Percentiles rank a stretch among this genome's conserved stretches.
These are phyloP conservation scores for Crithidia expoeki DNA, from an alignment of 208 protist species.

Conservation along the genomic window DNA sequence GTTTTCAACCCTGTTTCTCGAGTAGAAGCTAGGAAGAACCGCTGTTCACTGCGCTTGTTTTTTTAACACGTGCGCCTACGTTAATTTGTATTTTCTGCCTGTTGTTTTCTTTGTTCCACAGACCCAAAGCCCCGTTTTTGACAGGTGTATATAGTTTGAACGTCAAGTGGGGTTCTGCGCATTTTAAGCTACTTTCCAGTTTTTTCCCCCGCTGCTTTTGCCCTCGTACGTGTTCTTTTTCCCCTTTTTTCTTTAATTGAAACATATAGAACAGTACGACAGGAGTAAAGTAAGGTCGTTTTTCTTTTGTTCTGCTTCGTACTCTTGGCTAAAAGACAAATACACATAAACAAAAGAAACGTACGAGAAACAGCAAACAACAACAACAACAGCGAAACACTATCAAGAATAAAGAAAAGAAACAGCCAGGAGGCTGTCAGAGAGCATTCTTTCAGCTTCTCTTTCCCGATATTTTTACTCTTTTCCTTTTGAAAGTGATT, in stretches of 20 bases:
- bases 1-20: not conserved
- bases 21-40: not conserved
- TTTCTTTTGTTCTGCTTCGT: not conserved
- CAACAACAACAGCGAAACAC: not conserved
- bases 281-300: not conserved
- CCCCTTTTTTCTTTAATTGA: not conserved
- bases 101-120: not conserved
- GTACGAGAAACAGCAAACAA: not conserved
- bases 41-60: not conserved
- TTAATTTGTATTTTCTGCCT: conserved; percentile 3
- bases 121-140: not conserved
- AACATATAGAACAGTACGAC: not conserved
- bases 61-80: not conserved
- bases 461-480: conserved; percentile 6
- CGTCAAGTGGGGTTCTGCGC: not conserved
- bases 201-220: not conserved
- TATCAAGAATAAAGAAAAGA: not conserved
- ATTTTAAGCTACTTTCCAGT: not conserved
- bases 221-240: not conserved
- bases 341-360: not conserved
- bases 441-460: not conserved
- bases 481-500: conserved; percentile 25
- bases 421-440: not conserved
- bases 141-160: conserved; percentile 10
- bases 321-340: not conserved